Evolutionary conservation across 1,284 basidiomycete genomes (phyloP).

Genomic region (Naganishia cerealis): DNA sequence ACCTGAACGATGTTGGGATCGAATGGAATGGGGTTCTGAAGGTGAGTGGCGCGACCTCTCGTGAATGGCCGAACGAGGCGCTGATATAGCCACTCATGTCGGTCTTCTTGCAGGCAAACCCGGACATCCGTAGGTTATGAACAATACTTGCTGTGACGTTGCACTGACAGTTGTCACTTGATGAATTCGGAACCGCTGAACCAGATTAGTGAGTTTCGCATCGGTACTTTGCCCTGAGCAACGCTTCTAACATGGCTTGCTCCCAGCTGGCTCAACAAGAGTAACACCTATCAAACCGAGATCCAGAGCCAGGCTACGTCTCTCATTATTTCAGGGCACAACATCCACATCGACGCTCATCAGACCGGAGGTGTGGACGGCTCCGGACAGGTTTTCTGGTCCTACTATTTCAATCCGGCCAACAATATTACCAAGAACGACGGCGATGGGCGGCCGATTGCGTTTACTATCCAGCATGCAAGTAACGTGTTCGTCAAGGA

Average conservation of each 20-base stretch:
- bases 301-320: constrained; percentile 12
- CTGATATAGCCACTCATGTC: not conserved
- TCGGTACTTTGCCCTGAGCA: not conserved
- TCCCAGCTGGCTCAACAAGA: constrained; percentile 6
- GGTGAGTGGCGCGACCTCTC: not conserved
- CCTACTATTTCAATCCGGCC: constrained; percentile 14
- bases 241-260: not conserved
- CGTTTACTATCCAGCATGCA: constrained; percentile 14
- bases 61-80: not conserved
- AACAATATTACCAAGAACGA: constrained; percentile 16
- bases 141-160: not conserved
- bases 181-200: not conserved
- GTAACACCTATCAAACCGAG: constrained; percentile 16
- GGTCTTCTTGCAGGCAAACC: not conserved
- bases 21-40: constrained; percentile 8
- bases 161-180: not conserved
- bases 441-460: constrained; percentile 7
- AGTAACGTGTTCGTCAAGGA: constrained; percentile 14
- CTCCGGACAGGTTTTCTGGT: constrained; percentile 7
- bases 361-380: constrained; percentile 10
- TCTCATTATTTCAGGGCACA: constrained; percentile 11
- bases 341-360: constrained; percentile 9
- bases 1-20: constrained; percentile 4
- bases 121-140: not conserved
- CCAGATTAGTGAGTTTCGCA: not conserved